Evolutionary conservation across 768 basidiomycete genomes (phyloP).

Genomic region (Auriscalpium microsporum): DNA sequence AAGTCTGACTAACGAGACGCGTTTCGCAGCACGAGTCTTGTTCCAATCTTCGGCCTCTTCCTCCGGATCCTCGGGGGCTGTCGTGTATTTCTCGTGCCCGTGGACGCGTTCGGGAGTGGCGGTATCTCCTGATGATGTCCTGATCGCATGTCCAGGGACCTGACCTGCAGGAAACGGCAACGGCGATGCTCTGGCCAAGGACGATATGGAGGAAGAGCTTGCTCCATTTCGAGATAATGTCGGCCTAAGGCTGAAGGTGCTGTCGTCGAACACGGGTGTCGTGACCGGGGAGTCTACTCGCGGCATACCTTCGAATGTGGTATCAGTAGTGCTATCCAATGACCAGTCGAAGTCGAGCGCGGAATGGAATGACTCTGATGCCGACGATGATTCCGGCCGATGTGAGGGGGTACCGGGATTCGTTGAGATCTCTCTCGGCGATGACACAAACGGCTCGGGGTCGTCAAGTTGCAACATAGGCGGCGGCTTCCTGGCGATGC

Average conservation of each 20-base stretch:
- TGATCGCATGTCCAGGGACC: no score
- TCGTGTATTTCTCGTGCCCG: slow-evolving; percentile 39
- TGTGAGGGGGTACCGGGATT: slow-evolving; percentile 8
- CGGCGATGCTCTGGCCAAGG: background rate
- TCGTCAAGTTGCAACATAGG: slow-evolving; percentile 10
- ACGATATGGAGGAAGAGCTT: background rate
- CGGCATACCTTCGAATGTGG: background rate
- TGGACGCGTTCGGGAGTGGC: slow-evolving; percentile 1
- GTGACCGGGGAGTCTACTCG: background rate
- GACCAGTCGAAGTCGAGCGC: slow-evolving; percentile 44
- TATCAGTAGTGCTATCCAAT: slow-evolving; percentile 11
- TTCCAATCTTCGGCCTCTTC: slow-evolving; percentile 88
- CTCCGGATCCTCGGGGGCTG: slow-evolving; percentile 37
- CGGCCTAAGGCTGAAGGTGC: background rate
- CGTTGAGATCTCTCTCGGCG: slow-evolving; percentile 11
- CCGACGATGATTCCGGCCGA: slow-evolving; percentile 33
- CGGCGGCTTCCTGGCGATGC: slow-evolving; percentile 4
- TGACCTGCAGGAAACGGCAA: background rate
- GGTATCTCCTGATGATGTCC: background rate
- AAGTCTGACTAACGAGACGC: slow-evolving; percentile 72
- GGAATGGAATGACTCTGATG: slow-evolving; percentile 58
- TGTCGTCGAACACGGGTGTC: background rate
- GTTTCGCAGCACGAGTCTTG: slow-evolving; percentile 75
- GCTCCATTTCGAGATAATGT: background rate
- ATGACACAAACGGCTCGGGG: slow-evolving; percentile 3